Base-by-base conservation (phyloP, 169 alveolate species). In the Babesia caballi region DNA sequence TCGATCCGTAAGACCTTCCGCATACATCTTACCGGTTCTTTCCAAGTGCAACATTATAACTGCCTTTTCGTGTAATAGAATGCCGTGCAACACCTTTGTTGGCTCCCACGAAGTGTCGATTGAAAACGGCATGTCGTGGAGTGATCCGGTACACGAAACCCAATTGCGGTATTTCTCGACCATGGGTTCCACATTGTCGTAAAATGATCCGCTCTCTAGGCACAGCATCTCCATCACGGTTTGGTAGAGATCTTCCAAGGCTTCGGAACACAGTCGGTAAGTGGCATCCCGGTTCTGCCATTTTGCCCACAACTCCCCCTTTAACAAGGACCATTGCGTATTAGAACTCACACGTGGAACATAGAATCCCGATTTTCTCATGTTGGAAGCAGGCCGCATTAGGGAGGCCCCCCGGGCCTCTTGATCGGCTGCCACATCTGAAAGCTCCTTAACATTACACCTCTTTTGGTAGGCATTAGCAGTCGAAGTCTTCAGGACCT, bases 281-380 rank as follows among this genome's bases (percentile, higher is more conserved):
- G 51, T 63, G n/a, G 60, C 42, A 44, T 63, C 73, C 12, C 42
- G 46, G n/a, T n/a, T 46, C 21, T 63, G 73, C 73, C 73, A 63
- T n/a, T 63, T 27, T 17, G 73, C 27, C 73, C 73, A 63, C 73
- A 49, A 14, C 28, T 42, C 73, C 0, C 73, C 73, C 7, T 30
- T 46, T 6, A 63, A 33, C 0, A 46, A 49, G 14, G 61, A 8
- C 73, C 73, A 63, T 33, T 44, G 73, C 12, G 73, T 28, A 21
- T 11, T 63, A 36, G 32, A 4, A 32, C 63, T 33, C 15, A 36
- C 51, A 1, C 36, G 19, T 4, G 51, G 38, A 7, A 14, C 8
- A 12, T 52, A 5, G 11, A 52, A 1, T 14, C 1, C 4, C 6
- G 11, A 7, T 0, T 11, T 27, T 7, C 11, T 11, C 11, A 52